A percentile compares a stretch with the other conserved stretches of the same genome.
phyloP scores from a whole-genome alignment of 371 early-diverging fungal genomes.

The Basidiobolus meristosporus region DNA sequence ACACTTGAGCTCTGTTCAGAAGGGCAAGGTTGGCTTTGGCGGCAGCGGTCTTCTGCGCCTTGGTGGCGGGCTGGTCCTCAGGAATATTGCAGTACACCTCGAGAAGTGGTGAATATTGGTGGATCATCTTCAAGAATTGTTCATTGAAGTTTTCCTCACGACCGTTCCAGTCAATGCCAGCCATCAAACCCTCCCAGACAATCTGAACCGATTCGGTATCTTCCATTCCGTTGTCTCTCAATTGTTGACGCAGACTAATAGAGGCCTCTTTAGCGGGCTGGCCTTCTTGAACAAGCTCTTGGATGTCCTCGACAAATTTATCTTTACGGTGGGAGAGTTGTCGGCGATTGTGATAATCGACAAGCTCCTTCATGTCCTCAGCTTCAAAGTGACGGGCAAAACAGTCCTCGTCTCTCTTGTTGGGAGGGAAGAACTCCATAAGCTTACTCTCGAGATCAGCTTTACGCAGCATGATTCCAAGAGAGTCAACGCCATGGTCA shows the following conservation, averaged over 20 bases:
- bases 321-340: slow-evolving; percentile 47
- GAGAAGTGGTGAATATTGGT: slow-evolving; percentile 26
- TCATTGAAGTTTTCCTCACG: slow-evolving; percentile 59
- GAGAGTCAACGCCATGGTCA: slow-evolving; percentile 55
- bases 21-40: slow-evolving; percentile 73
- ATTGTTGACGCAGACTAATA: slow-evolving; percentile 35
- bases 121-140: slow-evolving; percentile 21
- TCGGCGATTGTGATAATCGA: slow-evolving; percentile 54
- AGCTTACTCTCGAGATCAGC: slow-evolving; percentile 53
- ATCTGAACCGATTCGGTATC: slow-evolving; percentile 58
- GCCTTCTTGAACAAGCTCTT: slow-evolving; percentile 33
- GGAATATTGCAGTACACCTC: slow-evolving; percentile 28
- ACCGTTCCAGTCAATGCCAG: slow-evolving; percentile 49
- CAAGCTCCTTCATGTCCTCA: slow-evolving; percentile 71
- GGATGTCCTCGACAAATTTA: slow-evolving; percentile 29
- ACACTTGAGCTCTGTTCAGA: slow-evolving; percentile 59
- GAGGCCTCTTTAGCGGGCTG: slow-evolving; percentile 28
- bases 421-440: slow-evolving; percentile 78
- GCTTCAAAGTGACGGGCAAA: slow-evolving; percentile 80
- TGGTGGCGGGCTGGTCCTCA: too few species aligned
- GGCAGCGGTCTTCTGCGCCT: too few species aligned
- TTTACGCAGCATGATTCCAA: slow-evolving; percentile 41
- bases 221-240: slow-evolving; percentile 49
- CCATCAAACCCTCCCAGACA: slow-evolving; percentile 64
- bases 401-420: slow-evolving; percentile 73